These are phyloP conservation scores for Phytophthora litchii DNA, from an alignment of 352 stramenopile genomes.

Conservation along the genomic window DNA sequence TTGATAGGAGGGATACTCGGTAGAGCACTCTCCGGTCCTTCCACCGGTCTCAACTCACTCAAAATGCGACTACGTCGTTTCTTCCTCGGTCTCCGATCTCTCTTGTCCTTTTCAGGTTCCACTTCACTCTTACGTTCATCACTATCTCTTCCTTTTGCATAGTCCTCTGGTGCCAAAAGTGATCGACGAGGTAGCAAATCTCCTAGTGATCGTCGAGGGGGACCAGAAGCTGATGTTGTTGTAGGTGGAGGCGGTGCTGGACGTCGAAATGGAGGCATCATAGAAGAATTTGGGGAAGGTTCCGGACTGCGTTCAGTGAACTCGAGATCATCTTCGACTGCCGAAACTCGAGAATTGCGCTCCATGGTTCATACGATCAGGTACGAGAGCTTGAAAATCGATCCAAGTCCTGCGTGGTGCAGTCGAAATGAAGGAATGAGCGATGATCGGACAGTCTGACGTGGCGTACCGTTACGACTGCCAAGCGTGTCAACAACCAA, in stretches of 20 bases:
- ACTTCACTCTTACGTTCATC: conserved; percentile 33
- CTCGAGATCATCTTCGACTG: conserved; percentile 23
- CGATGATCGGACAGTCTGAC: conserved; percentile 8
- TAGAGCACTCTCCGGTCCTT: conserved; percentile 20
- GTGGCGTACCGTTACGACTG: conserved; percentile 1
- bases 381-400: too few relatives aligned
- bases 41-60: conserved; percentile 39
- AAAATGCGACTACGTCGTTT: conserved; percentile 44
- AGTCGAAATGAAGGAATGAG: conserved; percentile 16
- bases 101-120: conserved; percentile 15
- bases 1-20: conserved; percentile 18
- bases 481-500: not conserved
- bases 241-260: conserved; percentile 18
- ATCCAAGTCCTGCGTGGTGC: not conserved
- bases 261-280: conserved; percentile 29
- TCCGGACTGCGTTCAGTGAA: conserved; percentile 27
- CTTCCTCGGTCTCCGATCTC: conserved; percentile 16
- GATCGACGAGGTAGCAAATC: conserved; percentile 40
- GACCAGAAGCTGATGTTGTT: not conserved
- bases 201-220: conserved; percentile 28
- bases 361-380: conserved; percentile 26
- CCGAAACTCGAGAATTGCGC: conserved; percentile 13
- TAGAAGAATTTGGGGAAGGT: conserved; percentile 8
- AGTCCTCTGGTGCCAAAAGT: conserved; percentile 32
- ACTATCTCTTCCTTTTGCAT: conserved; percentile 28